phyloP scores from a whole-genome alignment of 2,329 filamentous ascomycete genomes.

The Penicillium fuscoglaucum region DNA sequence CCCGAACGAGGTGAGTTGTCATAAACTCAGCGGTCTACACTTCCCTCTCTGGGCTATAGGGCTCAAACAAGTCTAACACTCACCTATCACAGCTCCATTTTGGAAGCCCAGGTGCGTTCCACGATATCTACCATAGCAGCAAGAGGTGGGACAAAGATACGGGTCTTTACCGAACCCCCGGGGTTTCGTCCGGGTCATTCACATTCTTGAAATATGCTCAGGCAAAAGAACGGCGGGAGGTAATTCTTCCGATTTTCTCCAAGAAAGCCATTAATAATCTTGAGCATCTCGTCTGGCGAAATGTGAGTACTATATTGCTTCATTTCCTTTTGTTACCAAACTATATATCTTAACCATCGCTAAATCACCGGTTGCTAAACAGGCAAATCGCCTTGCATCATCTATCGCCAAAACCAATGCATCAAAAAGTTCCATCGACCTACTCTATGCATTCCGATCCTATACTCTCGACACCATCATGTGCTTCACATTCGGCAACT shows the following conservation, averaged over 20 bases:
- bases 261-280: conserved; percentile 12
- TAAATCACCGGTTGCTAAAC: not conserved
- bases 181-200: conserved; percentile 9
- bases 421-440: not conserved
- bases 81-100: conserved; percentile 11
- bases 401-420: not conserved
- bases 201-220: conserved; percentile 14
- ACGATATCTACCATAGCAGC: conserved; percentile 14
- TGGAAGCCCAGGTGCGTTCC: conserved; percentile 10
- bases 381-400: not conserved
- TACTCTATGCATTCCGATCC: conserved; percentile 3
- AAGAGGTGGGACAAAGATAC: conserved; percentile 15
- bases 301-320: conserved; percentile 1
- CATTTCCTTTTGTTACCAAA: not conserved
- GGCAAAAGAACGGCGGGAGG: conserved; percentile 13
- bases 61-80: not conserved
- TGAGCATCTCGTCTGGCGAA: conserved; percentile 13
- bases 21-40: not conserved
- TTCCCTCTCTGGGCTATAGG: not conserved
- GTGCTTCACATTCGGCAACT: conserved; percentile 14
- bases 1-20: not conserved
- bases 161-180: conserved; percentile 14
- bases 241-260: conserved; percentile 13
- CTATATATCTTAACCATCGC: not conserved
- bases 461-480: conserved; percentile 14